Percentiles rank a stretch among this genome's conserved stretches.
These are phyloP conservation scores for Suillus subluteus DNA, from an alignment of 768 basidiomycete genomes.

Conservation along the genomic window DNA sequence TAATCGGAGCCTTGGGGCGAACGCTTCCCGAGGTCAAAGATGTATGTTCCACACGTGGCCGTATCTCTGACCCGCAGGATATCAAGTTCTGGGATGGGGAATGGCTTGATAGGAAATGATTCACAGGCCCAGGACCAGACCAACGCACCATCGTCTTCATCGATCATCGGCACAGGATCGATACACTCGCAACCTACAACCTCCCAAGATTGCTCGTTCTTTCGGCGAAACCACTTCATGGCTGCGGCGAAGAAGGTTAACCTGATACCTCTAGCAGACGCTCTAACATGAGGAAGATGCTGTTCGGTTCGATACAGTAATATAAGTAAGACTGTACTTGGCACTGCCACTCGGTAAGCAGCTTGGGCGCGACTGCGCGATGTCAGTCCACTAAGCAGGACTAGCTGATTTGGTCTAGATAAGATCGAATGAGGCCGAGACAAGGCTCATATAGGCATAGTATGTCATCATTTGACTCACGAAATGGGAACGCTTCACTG, in stretches of 20 bases:
- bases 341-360: slow-evolving; percentile 27
- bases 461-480: neutral
- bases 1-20: slow-evolving; percentile 49
- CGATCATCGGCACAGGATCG: slow-evolving; percentile 66
- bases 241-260: slow-evolving; percentile 15
- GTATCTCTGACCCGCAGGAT: slow-evolving; percentile 54
- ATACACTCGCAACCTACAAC: slow-evolving; percentile 70
- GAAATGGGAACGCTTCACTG: neutral
- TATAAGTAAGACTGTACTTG: slow-evolving; percentile 16
- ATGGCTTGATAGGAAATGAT: slow-evolving; percentile 1
- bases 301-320: slow-evolving; percentile 16
- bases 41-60: slow-evolving; percentile 62
- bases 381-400: neutral
- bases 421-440: slow-evolving; percentile 1
- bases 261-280: neutral
- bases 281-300: slow-evolving; percentile 20
- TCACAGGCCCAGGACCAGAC: slow-evolving; percentile 7
- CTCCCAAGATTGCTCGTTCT: slow-evolving; percentile 69
- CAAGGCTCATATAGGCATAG: neutral
- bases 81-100: slow-evolving; percentile 54
- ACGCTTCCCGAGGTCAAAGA: slow-evolving; percentile 58
- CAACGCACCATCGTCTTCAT: slow-evolving; percentile 57
- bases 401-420: slow-evolving; percentile 2
- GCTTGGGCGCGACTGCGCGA: neutral
- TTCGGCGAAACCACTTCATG: slow-evolving; percentile 53